Percentiles rank a stretch among this genome's conserved stretches.
Evolutionary conservation across 73 alveolate species (phyloP).

Genomic region (Durusdinium trenchii): DNA sequence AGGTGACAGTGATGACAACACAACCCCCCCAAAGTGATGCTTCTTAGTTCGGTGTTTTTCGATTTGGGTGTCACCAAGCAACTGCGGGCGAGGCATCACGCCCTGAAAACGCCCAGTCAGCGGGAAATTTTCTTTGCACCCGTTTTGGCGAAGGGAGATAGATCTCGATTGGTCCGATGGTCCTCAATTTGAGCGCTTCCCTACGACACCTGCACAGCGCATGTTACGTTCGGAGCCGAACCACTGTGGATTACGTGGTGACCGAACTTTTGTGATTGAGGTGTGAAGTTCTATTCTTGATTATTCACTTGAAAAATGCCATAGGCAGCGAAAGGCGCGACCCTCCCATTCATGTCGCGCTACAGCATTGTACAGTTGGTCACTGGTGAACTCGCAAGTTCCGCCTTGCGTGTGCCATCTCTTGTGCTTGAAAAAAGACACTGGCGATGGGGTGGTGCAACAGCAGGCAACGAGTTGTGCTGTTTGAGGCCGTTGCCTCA

Average conservation of each 20-base stretch:
- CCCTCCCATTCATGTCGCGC: slow-evolving; percentile 8
- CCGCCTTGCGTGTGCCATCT: slow-evolving; percentile 7
- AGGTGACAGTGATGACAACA: slow-evolving; percentile 28
- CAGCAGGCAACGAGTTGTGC: background rate
- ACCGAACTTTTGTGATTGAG: slow-evolving; percentile 14
- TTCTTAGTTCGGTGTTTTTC: slow-evolving; percentile 28
- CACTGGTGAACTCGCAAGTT: background rate
- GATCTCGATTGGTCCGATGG: slow-evolving; percentile 86
- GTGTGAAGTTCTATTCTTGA: slow-evolving; percentile 24
- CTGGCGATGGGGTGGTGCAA: background rate
- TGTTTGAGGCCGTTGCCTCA: background rate
- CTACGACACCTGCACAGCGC: slow-evolving; percentile 88
- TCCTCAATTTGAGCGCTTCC: slow-evolving; percentile 74
- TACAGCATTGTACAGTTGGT: slow-evolving; percentile 3
- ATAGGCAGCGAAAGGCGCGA: background rate
- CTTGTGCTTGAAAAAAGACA: background rate
- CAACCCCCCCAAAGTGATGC: background rate
- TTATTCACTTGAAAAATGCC: slow-evolving; percentile 3
- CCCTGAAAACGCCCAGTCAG: slow-evolving; percentile 64
- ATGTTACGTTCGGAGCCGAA: slow-evolving; percentile 45
- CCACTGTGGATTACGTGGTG: slow-evolving; percentile 73
- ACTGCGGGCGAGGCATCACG: background rate
- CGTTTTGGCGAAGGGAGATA: slow-evolving; percentile 83
- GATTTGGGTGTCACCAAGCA: slow-evolving; percentile 12
- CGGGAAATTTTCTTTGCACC: slow-evolving; percentile 93